These are phyloP conservation scores for Thalassiosira hispida DNA, from an alignment of 352 stramenopile genomes.

Conservation along the genomic window DNA sequence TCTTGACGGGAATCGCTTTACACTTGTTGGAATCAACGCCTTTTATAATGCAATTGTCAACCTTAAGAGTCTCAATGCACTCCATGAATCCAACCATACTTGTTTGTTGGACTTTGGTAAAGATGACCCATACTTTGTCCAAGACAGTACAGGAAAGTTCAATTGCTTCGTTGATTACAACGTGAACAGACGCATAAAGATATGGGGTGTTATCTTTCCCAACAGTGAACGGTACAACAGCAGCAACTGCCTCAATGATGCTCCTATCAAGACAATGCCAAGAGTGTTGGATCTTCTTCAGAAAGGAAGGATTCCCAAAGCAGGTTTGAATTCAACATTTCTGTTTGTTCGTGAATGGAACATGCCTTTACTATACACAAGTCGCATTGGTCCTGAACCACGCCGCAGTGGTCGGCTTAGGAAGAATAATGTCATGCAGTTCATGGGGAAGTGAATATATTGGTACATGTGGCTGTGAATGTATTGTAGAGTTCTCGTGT, in stretches of 20 bases:
- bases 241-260: constrained; percentile 1
- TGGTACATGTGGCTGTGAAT: too few relatives aligned
- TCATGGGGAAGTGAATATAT: constrained; percentile 4
- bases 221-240: neutral
- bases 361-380: neutral
- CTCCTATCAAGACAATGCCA: constrained; percentile 18
- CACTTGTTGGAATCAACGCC: neutral
- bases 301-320: constrained; percentile 20
- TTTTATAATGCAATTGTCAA: neutral
- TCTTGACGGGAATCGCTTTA: neutral
- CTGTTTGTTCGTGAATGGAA: neutral
- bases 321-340: constrained; percentile 15
- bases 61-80: neutral
- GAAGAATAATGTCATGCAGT: neutral
- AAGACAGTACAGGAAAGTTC: too few relatives aligned
- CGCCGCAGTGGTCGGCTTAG: neutral
- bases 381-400: neutral
- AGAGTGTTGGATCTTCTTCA: constrained; percentile 11
- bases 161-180: neutral
- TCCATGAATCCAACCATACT: constrained; percentile 6
- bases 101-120: neutral
- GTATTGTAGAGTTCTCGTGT: too few relatives aligned
- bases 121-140: too few relatives aligned
- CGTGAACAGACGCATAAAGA: neutral
- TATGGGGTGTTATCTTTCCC: neutral